A percentile compares a stretch with the other conserved stretches of the same genome.
phyloP scores from a whole-genome alignment of 2,329 filamentous ascomycete species.

The Thelonectria blattea region DNA sequence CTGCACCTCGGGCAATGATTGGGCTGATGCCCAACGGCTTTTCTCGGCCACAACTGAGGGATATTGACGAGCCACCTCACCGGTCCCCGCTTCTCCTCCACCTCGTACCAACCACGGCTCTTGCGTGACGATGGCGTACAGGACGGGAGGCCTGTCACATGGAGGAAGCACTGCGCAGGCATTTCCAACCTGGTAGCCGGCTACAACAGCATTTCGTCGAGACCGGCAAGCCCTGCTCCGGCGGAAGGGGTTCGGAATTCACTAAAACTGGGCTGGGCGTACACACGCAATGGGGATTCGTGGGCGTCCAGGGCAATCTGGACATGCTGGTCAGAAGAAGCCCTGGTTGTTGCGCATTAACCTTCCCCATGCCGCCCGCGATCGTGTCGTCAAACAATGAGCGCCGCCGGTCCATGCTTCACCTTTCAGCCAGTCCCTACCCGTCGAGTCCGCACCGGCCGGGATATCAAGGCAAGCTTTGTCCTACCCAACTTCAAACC shows the following conservation, averaged over 20 bases:
- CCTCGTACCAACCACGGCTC: constrained; percentile 36
- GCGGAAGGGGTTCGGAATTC: constrained; percentile 5
- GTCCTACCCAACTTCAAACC: constrained; percentile 13
- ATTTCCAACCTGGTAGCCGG: constrained; percentile 13
- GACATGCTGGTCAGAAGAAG: constrained; percentile 20
- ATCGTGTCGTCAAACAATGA: constrained; percentile 20
- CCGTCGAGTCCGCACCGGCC: constrained; percentile 18
- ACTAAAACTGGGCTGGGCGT: constrained; percentile 10
- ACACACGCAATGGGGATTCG: constrained; percentile 13
- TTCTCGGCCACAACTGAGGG: constrained; percentile 21
- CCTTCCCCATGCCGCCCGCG: constrained; percentile 14
- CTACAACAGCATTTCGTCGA: constrained; percentile 8
- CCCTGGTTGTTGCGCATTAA: constrained; percentile 20
- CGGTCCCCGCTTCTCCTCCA: constrained; percentile 35
- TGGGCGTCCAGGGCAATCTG: constrained; percentile 18
- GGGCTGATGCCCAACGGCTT: constrained; percentile 27
- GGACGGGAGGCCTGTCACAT: constrained; percentile 33
- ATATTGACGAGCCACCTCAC: constrained; percentile 32
- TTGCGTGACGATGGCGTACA: constrained; percentile 38
- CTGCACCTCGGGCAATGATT: constrained; percentile 26
- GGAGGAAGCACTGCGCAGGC: constrained; percentile 19
- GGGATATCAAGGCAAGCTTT: constrained; percentile 15
- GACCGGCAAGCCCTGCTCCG: constrained; percentile 29
- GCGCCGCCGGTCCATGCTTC: constrained; percentile 11
- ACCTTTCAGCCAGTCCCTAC: constrained; percentile 12